These are phyloP conservation scores for Agaricus bisporus DNA, from an alignment of 768 basidiomycete genomes.

Conservation along the genomic window DNA sequence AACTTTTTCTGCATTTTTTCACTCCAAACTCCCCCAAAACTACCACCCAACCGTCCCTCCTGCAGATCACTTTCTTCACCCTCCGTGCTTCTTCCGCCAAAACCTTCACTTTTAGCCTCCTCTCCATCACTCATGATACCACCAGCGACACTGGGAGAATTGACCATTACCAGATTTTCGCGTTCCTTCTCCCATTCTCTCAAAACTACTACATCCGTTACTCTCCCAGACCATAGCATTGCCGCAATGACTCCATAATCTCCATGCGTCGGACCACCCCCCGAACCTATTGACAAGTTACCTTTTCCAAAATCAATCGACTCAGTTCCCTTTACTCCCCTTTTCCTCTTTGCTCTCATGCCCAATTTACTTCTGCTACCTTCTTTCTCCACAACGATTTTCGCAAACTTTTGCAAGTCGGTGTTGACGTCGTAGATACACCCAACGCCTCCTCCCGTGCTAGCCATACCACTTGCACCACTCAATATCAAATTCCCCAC, in stretches of 20 bases:
- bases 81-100: conserved; percentile 30
- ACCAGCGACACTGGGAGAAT: conserved; percentile 4
- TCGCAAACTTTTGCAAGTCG: conserved; percentile 50
- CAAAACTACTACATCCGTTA: conserved; percentile 28
- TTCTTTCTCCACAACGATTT: conserved; percentile 27
- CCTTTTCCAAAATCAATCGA: conserved; percentile 43
- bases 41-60: neutral
- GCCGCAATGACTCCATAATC: conserved; percentile 3
- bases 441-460: conserved; percentile 13
- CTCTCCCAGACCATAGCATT: conserved; percentile 40
- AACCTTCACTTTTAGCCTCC: conserved; percentile 23
- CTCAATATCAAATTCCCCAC: conserved; percentile 31
- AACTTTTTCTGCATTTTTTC: conserved; percentile 37
- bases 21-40: conserved; percentile 34
- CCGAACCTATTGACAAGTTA: conserved; percentile 26
- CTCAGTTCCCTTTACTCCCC: conserved; percentile 18
- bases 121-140: conserved; percentile 37
- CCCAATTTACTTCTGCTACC: neutral
- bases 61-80: conserved; percentile 13
- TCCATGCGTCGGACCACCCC: conserved; percentile 11
- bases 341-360: conserved; percentile 8
- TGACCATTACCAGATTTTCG: neutral
- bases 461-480: conserved; percentile 23
- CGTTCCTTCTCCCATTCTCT: conserved; percentile 28
- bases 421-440: conserved; percentile 38